These are phyloP conservation scores for Saccharomycopsis synnaedendra DNA, from an alignment of 805 yeast species.

Conservation along the genomic window DNA sequence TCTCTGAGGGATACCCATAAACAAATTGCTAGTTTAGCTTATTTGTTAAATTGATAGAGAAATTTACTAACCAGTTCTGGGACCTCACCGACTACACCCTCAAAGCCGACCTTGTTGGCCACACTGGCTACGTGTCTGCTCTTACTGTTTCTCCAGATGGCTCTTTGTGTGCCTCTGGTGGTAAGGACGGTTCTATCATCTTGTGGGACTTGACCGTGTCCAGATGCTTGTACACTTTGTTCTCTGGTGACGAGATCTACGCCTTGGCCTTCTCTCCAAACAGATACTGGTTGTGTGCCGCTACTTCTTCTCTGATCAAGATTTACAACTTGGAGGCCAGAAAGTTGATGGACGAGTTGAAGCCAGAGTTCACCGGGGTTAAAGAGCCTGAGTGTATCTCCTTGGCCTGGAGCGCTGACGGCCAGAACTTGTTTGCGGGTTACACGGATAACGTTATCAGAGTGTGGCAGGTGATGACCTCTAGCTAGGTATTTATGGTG, in stretches of 20 bases:
- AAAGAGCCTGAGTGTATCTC: slow-evolving; percentile 98
- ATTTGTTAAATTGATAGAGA: neutral
- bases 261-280: slow-evolving; percentile 99
- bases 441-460: slow-evolving; percentile 99
- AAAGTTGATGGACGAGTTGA: slow-evolving; percentile 89
- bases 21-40: slow-evolving; percentile 1
- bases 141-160: slow-evolving; percentile 99
- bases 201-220: slow-evolving; percentile 92
- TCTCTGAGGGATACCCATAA: slow-evolving; percentile 60
- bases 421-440: slow-evolving; percentile 99
- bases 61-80: slow-evolving; percentile 60
- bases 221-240: slow-evolving; percentile 83
- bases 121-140: slow-evolving; percentile 97
- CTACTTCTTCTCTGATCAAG: slow-evolving; percentile 96
- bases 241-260: slow-evolving; percentile 93
- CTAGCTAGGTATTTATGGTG: slow-evolving; percentile 24
- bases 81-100: slow-evolving; percentile 74
- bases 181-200: slow-evolving; percentile 98
- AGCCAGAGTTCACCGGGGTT: slow-evolving; percentile 89
- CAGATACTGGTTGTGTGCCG: slow-evolving; percentile 99
- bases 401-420: slow-evolving; percentile 99
- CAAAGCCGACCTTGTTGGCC: slow-evolving; percentile 96
- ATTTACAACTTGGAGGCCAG: slow-evolving; percentile 96
- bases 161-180: slow-evolving; percentile 98
- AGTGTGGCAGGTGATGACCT: slow-evolving; percentile 99